phyloP scores from a whole-genome alignment of 164 flowering plant species.

The Warburgia ugandensis region DNA sequence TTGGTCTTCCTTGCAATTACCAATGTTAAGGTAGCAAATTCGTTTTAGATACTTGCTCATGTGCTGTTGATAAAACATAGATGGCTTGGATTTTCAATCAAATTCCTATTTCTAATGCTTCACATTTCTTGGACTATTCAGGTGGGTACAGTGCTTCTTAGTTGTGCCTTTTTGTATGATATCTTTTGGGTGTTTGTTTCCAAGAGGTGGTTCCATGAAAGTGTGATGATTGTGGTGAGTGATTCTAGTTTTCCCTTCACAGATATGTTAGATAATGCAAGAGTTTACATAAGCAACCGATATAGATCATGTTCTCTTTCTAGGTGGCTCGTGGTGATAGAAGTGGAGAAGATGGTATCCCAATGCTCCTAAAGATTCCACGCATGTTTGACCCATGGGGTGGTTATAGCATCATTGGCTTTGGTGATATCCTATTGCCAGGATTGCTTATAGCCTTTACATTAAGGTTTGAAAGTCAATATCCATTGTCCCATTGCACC shows the following conservation, averaged over 20 bases:
- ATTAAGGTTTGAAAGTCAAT: slow-evolving; percentile 43
- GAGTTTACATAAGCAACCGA: too few relatives aligned
- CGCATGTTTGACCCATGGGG: slow-evolving; percentile 99
- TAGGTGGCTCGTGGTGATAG: slow-evolving; percentile 98
- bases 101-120: background rate
- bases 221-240: slow-evolving; percentile 99
- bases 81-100: too few relatives aligned
- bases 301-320: slow-evolving; percentile 2
- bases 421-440: slow-evolving; percentile 94
- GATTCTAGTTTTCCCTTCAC: background rate
- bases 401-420: slow-evolving; percentile 95
- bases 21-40: too few relatives aligned
- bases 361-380: slow-evolving; percentile 94
- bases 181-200: slow-evolving; percentile 98
- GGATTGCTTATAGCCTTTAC: slow-evolving; percentile 86
- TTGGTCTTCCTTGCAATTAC: too few relatives aligned
- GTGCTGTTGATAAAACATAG: too few relatives aligned
- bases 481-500: background rate
- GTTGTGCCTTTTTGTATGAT: slow-evolving; percentile 93
- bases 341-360: slow-evolving; percentile 97
- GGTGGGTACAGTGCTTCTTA: slow-evolving; percentile 97
- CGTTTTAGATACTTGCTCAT: too few relatives aligned
- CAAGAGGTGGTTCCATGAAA: slow-evolving; percentile 71
- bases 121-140: slow-evolving; percentile 22
- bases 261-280: too few relatives aligned